phyloP scores from a whole-genome alignment of 179 eudicot species.

The Patellifolia procumbens region DNA sequence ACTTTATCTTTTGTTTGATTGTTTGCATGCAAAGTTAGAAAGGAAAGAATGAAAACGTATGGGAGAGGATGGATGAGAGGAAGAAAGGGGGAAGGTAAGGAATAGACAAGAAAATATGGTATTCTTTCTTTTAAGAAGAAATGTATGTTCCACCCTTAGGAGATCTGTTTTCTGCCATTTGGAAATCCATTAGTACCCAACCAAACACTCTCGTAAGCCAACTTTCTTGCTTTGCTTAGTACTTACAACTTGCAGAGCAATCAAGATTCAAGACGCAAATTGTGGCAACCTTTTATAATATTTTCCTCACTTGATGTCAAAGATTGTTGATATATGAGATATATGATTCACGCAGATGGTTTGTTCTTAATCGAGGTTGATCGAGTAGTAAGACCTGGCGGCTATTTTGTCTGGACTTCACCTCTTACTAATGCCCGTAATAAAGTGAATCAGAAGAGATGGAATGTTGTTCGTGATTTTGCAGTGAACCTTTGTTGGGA shows the following conservation, averaged over 20 bases:
- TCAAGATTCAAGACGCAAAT: not conserved
- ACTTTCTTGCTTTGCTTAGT: conserved; percentile 1
- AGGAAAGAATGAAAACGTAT: too few species aligned
- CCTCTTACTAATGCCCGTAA: conserved; percentile 77
- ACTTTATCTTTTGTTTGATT: too few species aligned
- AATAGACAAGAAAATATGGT: too few species aligned
- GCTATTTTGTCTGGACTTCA: conserved; percentile 99
- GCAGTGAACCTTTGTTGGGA: conserved; percentile 87
- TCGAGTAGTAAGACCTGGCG: conserved; percentile 92
- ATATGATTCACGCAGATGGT: conserved; percentile 61
- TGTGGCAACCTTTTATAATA: not conserved
- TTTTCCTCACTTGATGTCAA: not conserved
- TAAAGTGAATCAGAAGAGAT: conserved; percentile 74
- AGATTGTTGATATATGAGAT: conserved; percentile 15
- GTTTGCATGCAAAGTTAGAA: too few species aligned
- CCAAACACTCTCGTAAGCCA: too few species aligned
- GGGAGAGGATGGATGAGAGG: too few species aligned
- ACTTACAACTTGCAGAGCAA: not conserved
- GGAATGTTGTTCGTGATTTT: conserved; percentile 64
- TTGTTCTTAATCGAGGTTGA: conserved; percentile 80
- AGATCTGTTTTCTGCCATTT: too few species aligned
- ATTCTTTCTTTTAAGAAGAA: too few species aligned
- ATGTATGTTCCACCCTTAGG: too few species aligned
- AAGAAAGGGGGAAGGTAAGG: too few species aligned
- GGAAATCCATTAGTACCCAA: too few species aligned